Percentiles rank a stretch among this genome's conserved stretches.
Conservation (phyloP, 306 rosid species). For the Albizia julibrissin region DNA sequence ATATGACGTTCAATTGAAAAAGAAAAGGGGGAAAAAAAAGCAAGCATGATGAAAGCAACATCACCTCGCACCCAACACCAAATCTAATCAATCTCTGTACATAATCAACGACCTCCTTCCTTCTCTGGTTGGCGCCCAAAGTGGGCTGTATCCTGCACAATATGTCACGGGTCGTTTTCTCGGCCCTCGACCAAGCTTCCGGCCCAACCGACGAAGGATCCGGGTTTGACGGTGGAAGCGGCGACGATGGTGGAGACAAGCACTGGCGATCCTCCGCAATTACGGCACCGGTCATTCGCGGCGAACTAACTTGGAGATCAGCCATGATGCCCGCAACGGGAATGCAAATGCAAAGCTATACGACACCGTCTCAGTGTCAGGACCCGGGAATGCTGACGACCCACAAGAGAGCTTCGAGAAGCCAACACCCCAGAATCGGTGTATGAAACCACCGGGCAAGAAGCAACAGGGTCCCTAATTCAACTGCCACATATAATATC, state of each 20-base stretch:
- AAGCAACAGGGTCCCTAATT: not conserved
- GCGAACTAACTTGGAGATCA: slow-evolving; percentile 43
- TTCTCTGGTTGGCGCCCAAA: slow-evolving; percentile 42
- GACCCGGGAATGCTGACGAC: slow-evolving; percentile 9
- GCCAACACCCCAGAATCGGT: slow-evolving; percentile 11
- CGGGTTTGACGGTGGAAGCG: slow-evolving; percentile 38
- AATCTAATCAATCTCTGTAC: slow-evolving; percentile 45
- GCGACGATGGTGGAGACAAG: slow-evolving; percentile 48
- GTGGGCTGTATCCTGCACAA: slow-evolving; percentile 49
- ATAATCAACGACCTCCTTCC: slow-evolving; percentile 49
- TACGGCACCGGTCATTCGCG: slow-evolving; percentile 37
- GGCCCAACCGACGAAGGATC: slow-evolving; percentile 40
- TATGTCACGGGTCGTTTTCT: slow-evolving; percentile 41
- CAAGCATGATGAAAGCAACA: not conserved
- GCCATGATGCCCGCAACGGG: slow-evolving; percentile 37
- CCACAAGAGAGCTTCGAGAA: not conserved
- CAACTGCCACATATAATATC: not conserved
- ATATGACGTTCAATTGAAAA: not conserved
- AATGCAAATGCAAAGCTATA: not conserved
- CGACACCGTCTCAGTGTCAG: not conserved
- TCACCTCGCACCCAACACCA: slow-evolving; percentile 51
- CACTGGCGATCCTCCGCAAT: slow-evolving; percentile 52
- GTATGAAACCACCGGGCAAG: not conserved
- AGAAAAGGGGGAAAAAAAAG: not conserved
- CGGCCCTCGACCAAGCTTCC: slow-evolving; percentile 43